phyloP scores from a whole-genome alignment of 169 alveolate genomes.

The Babesia bovis region DNA sequence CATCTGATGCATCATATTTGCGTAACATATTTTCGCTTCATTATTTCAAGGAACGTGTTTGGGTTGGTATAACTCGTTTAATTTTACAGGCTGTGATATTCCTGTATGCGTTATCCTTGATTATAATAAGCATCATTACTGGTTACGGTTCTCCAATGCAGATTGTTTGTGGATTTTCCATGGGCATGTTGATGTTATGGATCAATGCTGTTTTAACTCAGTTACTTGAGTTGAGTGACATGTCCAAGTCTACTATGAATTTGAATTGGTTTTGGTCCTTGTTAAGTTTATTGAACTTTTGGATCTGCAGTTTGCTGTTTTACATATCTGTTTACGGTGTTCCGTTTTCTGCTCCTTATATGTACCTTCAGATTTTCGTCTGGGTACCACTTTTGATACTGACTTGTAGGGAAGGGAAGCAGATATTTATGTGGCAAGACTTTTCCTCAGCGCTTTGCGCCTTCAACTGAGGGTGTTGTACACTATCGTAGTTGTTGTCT shows the following conservation, averaged over 20 bases:
- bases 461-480: slow-evolving; percentile 17
- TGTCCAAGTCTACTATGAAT: slow-evolving; percentile 50
- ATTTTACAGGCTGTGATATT: slow-evolving; percentile 46
- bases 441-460: slow-evolving; percentile 19
- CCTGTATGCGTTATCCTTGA: slow-evolving; percentile 3
- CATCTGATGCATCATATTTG: slow-evolving; percentile 41
- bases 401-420: slow-evolving; percentile 40
- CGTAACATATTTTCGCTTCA: slow-evolving; percentile 43
- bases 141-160: slow-evolving; percentile 68
- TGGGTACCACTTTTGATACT: slow-evolving; percentile 51
- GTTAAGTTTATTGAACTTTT: slow-evolving; percentile 39
- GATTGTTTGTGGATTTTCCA: slow-evolving; percentile 58
- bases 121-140: neutral
- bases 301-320: slow-evolving; percentile 64
- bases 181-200: slow-evolving; percentile 61
- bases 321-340: slow-evolving; percentile 65
- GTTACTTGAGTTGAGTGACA: slow-evolving; percentile 55
- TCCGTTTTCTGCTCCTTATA: slow-evolving; percentile 42
- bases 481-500: neutral
- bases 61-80: slow-evolving; percentile 29
- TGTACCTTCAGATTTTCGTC: slow-evolving; percentile 39
- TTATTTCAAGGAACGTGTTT: slow-evolving; percentile 32
- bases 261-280: slow-evolving; percentile 67
- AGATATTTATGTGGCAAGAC: slow-evolving; percentile 49
- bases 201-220: slow-evolving; percentile 49